Conservation (phyloP, 2,329 filamentous ascomycete genomes). For the Hypoxylon sp. region DNA sequence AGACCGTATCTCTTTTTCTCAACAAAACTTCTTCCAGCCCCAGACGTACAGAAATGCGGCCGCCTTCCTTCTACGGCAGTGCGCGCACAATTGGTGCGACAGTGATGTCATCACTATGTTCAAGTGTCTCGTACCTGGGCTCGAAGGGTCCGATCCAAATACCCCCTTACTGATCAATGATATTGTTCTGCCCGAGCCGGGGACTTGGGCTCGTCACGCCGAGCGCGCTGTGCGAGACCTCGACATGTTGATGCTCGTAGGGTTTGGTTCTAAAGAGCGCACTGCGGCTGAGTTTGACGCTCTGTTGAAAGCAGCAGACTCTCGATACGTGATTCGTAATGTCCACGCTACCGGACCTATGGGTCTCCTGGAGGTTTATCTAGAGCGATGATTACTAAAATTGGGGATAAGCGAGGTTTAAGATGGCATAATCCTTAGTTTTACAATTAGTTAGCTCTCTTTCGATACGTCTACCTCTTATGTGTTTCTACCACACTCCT, state of each 20-base stretch:
- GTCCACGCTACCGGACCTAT: not conserved
- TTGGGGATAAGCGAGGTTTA: too few relatives aligned
- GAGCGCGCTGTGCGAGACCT: conserved; percentile 52
- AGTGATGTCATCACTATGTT: conserved; percentile 37
- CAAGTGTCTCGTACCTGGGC: conserved; percentile 32
- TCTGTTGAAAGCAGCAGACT: conserved; percentile 47
- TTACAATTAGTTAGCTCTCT: too few relatives aligned
- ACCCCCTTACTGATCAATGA: conserved; percentile 56
- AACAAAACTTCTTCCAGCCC: conserved; percentile 36
- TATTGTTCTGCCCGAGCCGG: conserved; percentile 50
- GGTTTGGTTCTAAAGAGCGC: conserved; percentile 49
- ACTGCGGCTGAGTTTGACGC: conserved; percentile 40
- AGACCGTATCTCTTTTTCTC: conserved; percentile 30
- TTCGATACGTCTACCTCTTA: too few relatives aligned
- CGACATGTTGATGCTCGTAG: conserved; percentile 54
- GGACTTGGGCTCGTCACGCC: conserved; percentile 36
- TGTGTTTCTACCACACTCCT: too few relatives aligned
- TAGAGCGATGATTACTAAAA: too few relatives aligned
- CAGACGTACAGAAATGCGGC: conserved; percentile 30
- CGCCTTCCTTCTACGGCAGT: conserved; percentile 32
- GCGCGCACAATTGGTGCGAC: conserved; percentile 33
- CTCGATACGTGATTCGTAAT: conserved; percentile 35
- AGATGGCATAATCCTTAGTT: too few relatives aligned
- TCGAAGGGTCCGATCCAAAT: conserved; percentile 43
- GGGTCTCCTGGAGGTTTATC: too few relatives aligned